Evolutionary conservation across 2,329 filamentous ascomycete species (phyloP).

Genomic region (Lasiodiplodia sp.): DNA sequence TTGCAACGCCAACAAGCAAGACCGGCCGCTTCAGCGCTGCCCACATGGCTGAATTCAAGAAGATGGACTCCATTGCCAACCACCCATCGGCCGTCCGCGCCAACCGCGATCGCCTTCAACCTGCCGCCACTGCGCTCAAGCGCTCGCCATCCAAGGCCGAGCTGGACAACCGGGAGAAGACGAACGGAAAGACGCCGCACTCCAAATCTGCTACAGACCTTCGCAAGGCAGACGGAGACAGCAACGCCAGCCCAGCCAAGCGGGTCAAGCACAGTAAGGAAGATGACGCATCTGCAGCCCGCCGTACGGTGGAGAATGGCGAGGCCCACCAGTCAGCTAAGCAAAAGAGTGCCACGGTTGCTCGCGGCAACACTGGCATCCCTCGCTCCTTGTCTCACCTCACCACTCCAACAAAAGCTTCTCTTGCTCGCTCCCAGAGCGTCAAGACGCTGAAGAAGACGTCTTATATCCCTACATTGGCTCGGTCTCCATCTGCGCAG

Average conservation of each 20-base stretch:
- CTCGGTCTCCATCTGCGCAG: conserved; percentile 61
- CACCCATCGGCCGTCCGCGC: conserved; percentile 81
- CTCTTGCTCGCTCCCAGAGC: conserved; percentile 67
- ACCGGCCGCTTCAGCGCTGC: conserved; percentile 80
- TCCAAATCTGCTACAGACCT: conserved; percentile 42
- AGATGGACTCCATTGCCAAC: conserved; percentile 94
- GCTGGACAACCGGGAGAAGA: conserved; percentile 66
- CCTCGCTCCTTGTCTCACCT: conserved; percentile 56
- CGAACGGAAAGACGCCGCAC: conserved; percentile 45
- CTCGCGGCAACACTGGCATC: conserved; percentile 49
- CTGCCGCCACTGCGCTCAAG: conserved; percentile 44
- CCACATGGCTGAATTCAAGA: conserved; percentile 90
- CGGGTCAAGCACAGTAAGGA: conserved; percentile 71
- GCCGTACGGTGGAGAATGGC: conserved; percentile 57
- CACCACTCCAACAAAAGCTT: conserved; percentile 81
- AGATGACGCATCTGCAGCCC: conserved; percentile 73
- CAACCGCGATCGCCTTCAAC: conserved; percentile 62
- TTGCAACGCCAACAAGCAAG: conserved; percentile 81
- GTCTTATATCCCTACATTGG: conserved; percentile 62
- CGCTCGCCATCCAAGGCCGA: conserved; percentile 65
- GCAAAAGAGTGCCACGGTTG: conserved; percentile 54
- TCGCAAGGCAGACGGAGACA: conserved; percentile 39
- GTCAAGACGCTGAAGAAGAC: conserved; percentile 56
- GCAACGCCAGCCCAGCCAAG: conserved; percentile 63
- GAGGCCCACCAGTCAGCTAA: conserved; percentile 55